A percentile compares a stretch with the other conserved stretches of the same genome.
Conservation (phyloP, 495 filamentous ascomycete genomes). For the Xylaria cubensis region DNA sequence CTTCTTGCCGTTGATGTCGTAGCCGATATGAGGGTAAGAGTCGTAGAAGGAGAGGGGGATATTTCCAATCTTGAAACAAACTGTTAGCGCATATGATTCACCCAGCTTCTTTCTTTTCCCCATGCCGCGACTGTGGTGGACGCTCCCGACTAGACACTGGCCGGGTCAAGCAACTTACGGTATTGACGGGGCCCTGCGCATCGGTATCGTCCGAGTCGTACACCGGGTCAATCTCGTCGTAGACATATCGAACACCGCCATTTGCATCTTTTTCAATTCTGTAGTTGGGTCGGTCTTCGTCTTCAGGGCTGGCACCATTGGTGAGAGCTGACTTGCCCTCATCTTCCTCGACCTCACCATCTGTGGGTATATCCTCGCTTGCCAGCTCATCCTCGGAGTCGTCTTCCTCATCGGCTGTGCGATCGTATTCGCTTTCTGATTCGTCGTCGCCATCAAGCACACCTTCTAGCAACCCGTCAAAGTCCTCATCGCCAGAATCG, state of each 20-base stretch:
- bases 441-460: constrained; percentile 59
- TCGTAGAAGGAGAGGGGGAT: constrained; percentile 96
- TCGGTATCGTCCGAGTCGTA: constrained; percentile 97
- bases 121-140: too few species aligned
- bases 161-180: constrained; percentile 41
- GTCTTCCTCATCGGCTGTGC: constrained; percentile 28
- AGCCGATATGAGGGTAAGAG: constrained; percentile 96
- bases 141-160: neutral
- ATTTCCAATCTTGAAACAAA: constrained; percentile 68
- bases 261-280: constrained; percentile 63
- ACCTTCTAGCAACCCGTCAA: constrained; percentile 69
- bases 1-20: constrained; percentile 98
- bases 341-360: constrained; percentile 52
- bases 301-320: constrained; percentile 30
- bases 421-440: constrained; percentile 49
- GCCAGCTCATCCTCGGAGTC: constrained; percentile 57
- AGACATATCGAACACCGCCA: constrained; percentile 61
- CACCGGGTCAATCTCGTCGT: constrained; percentile 89
- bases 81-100: constrained; percentile 10
- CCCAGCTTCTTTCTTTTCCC: neutral
- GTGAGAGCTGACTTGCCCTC: constrained; percentile 37
- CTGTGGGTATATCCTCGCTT: constrained; percentile 65
- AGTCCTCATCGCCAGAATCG: constrained; percentile 54
- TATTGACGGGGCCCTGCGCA: constrained; percentile 78
- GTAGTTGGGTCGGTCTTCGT: constrained; percentile 60